These are phyloP conservation scores for Paralagenidium karlingii DNA, from an alignment of 352 stramenopile species.

Conservation along the genomic window DNA sequence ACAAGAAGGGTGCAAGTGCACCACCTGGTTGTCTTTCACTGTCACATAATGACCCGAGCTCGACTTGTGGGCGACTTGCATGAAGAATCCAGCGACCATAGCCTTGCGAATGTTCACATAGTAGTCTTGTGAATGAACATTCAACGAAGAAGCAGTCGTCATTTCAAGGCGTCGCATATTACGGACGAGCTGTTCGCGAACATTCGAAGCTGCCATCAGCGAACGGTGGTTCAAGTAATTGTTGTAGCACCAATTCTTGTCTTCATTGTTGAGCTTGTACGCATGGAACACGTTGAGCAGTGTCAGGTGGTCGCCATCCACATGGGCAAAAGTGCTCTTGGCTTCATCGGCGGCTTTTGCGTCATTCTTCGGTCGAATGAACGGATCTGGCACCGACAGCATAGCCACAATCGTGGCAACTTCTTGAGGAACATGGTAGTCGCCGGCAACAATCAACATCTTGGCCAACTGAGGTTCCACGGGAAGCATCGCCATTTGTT, in stretches of 20 bases:
- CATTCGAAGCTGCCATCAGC: constrained; percentile 96
- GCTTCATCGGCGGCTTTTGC: constrained; percentile 97
- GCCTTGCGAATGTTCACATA: constrained; percentile 83
- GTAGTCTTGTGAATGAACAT: constrained; percentile 79
- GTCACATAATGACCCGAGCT: constrained; percentile 97
- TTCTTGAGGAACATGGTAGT: constrained; percentile 88
- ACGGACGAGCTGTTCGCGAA: constrained; percentile 99
- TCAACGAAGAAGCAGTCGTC: constrained; percentile 50
- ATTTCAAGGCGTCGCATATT: constrained; percentile 88
- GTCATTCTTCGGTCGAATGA: constrained; percentile 98
- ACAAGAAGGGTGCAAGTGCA: constrained; percentile 98
- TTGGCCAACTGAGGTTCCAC: constrained; percentile 94
- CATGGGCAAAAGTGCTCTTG: constrained; percentile 95
- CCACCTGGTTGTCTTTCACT: constrained; percentile 95
- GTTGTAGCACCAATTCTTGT: constrained; percentile 92
- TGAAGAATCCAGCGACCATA: constrained; percentile 99
- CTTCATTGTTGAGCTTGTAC: constrained; percentile 98
- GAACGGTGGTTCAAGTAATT: constrained; percentile 96
- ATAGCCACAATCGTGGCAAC: constrained; percentile 97
- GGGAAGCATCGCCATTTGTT: constrained; percentile 94
- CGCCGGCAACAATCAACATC: constrained; percentile 82
- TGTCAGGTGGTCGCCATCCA: constrained; percentile 95
- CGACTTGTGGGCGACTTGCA: constrained; percentile 95
- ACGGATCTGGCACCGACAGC: constrained; percentile 96
- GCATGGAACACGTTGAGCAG: constrained; percentile 97